Evolutionary conservation across 495 filamentous ascomycete species (phyloP), one percentile per base, ranked within the genome.

Genomic region (Sporormia fimetaria): DNA sequence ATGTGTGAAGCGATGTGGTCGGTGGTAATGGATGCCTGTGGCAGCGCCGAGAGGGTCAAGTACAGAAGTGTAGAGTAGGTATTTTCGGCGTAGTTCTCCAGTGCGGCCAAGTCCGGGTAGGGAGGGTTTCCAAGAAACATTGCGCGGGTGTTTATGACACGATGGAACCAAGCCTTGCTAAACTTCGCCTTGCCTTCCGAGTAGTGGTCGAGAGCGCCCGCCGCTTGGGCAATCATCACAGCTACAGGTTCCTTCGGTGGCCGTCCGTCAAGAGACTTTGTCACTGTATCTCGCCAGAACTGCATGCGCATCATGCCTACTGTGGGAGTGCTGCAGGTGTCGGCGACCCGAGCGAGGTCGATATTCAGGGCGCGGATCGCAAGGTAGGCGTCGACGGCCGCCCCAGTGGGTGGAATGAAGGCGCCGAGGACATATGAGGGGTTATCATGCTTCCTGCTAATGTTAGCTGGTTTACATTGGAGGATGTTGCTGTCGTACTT

Each of bases 21-120:
- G 26, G 83, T 74, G n/a, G 83, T 78, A 25, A 94, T 66, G 11
- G 80, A 87, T 6, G 75, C 68, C 55, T 92, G 64, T 2, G 83
- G 79, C 38, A 94, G 62, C 0, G 78, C 66, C 2, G 81, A 80
- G 14, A 96, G 65, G 1, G 84, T 87, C 39, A 93, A 68, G 56
- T 98, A 98, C 57, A 93, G 72, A n/a, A 98, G 67, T 0, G 82
- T 92, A 2, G 81, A 82, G 63, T 98, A 96, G 2, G 90, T 95
- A 40, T 81, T 83, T 57, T 98, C 90, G 2, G 83, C 84, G 47
- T 96, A 95, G 22, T 73, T 74, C 51, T 98, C 90, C 22, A 96
- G 63, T 0, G 76, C 73, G 6, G 73, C 69, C 14, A 95, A 58
- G 32, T 65, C 78, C 0, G 79, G 64, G 54, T 86, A 94, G 0